phyloP scores from a whole-genome alignment of 768 basidiomycete species.

The Rhodotorula graminis region DNA sequence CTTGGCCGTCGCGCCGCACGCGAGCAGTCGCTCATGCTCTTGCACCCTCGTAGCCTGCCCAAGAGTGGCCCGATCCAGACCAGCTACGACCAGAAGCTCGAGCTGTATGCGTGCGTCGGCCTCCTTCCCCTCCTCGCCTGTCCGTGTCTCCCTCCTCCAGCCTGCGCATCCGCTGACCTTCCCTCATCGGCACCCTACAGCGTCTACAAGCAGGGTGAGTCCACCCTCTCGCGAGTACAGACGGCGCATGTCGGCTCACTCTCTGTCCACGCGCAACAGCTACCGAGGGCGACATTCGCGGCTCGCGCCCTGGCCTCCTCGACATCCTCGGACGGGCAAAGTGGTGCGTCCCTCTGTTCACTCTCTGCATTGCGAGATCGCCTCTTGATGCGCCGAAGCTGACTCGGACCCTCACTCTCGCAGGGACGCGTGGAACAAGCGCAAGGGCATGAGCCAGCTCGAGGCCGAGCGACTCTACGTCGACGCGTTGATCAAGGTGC shows the following conservation, averaged over 20 bases:
- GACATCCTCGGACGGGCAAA: slow-evolving; percentile 90
- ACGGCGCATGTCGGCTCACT: too few relatives aligned
- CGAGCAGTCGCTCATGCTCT: too few relatives aligned
- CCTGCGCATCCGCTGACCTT: background rate
- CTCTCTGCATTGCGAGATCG: background rate
- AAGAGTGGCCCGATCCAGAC: slow-evolving; percentile 95
- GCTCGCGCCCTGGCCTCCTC: slow-evolving; percentile 74
- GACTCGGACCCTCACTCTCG: background rate
- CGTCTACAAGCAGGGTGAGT: slow-evolving; percentile 83
- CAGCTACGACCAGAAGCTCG: slow-evolving; percentile 87
- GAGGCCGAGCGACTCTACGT: slow-evolving; percentile 89
- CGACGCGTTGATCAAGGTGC: slow-evolving; percentile 74
- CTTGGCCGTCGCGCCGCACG: background rate
- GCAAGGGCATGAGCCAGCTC: slow-evolving; percentile 67
- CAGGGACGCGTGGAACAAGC: slow-evolving; percentile 95
- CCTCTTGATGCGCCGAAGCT: too few relatives aligned
- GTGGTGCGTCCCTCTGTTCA: slow-evolving; percentile 56
- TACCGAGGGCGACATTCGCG: slow-evolving; percentile 79
- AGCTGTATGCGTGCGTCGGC: slow-evolving; percentile 60
- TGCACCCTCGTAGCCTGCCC: slow-evolving; percentile 55
- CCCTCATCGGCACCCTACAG: slow-evolving; percentile 48
- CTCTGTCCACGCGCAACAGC: slow-evolving; percentile 52
- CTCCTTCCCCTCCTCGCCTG: background rate
- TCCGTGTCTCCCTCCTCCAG: background rate
- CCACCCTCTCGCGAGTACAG: background rate